A percentile compares a stretch with the other conserved stretches of the same genome.
phyloP scores from a whole-genome alignment of 441 rosid species.

The Mallotus repandus region DNA sequence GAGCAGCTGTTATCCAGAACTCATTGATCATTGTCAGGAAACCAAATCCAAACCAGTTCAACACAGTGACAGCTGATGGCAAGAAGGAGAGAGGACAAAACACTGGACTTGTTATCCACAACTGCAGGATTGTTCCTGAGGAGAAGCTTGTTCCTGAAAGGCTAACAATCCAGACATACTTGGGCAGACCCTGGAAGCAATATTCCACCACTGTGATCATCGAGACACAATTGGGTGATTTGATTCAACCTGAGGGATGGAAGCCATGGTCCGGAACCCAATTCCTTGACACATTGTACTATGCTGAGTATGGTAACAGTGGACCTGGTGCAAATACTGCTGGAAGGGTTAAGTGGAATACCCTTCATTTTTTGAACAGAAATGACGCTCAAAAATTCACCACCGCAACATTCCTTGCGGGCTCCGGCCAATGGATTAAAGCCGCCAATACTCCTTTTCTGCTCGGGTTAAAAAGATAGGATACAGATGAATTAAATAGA shows the following conservation, averaged over 20 bases:
- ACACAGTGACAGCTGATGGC: slow-evolving; percentile 39
- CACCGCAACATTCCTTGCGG: slow-evolving; percentile 9
- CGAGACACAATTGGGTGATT: slow-evolving; percentile 28
- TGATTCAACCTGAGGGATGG: slow-evolving; percentile 33
- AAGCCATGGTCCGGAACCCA: slow-evolving; percentile 19
- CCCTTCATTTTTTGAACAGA: slow-evolving; percentile 23
- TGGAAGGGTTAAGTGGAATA: slow-evolving; percentile 26
- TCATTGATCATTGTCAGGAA: slow-evolving; percentile 30
- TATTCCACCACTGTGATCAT: slow-evolving; percentile 19
- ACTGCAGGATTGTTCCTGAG: slow-evolving; percentile 36
- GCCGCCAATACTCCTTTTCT: slow-evolving; percentile 20
- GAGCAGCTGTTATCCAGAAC: slow-evolving; percentile 33
- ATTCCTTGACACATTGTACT: slow-evolving; percentile 24
- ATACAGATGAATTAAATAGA: background rate
- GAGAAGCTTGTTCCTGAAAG: slow-evolving; percentile 13
- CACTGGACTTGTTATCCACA: slow-evolving; percentile 33
- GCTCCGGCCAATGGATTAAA: slow-evolving; percentile 10
- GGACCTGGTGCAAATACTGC: slow-evolving; percentile 29
- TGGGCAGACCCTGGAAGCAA: slow-evolving; percentile 35
- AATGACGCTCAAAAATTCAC: slow-evolving; percentile 22
- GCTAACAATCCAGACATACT: slow-evolving; percentile 21
- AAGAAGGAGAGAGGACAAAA: slow-evolving; percentile 26
- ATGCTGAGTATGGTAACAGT: slow-evolving; percentile 26
- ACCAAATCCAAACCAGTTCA: slow-evolving; percentile 30
- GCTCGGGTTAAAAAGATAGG: slow-evolving; percentile 8